Percentiles rank a stretch among this genome's conserved stretches.
phyloP scores from a whole-genome alignment of 306 rosid genomes.

The Ceratonia siliqua region DNA sequence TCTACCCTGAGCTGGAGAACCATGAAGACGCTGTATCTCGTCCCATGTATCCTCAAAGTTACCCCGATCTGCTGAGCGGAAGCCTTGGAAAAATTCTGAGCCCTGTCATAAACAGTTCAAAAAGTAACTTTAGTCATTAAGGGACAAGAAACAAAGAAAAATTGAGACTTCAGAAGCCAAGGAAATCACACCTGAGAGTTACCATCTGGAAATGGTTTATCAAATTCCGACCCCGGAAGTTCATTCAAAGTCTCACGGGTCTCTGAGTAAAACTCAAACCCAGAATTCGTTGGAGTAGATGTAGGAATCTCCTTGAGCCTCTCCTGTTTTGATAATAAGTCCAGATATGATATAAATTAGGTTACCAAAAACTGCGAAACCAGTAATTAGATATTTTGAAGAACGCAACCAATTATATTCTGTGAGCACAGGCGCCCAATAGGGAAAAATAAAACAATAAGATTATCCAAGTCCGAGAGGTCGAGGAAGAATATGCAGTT shows the following conservation, averaged over 20 bases:
- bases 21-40: constrained; percentile 59
- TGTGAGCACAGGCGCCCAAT: neutral
- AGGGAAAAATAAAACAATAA: neutral
- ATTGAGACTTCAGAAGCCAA: neutral
- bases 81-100: constrained; percentile 69
- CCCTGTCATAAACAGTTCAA: constrained; percentile 44
- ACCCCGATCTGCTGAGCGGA: constrained; percentile 56
- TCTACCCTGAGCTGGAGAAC: constrained; percentile 42
- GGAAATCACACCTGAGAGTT: constrained; percentile 57
- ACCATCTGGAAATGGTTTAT: constrained; percentile 61
- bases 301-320: constrained; percentile 86
- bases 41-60: constrained; percentile 81
- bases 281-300: constrained; percentile 51
- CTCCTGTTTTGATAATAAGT: constrained; percentile 48
- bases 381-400: neutral
- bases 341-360: neutral
- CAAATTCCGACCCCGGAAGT: constrained; percentile 79
- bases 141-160: neutral
- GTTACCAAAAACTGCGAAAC: neutral
- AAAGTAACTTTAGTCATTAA: neutral
- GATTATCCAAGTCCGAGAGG: neutral
- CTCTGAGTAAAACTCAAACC: constrained; percentile 46
- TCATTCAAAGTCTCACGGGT: constrained; percentile 20
- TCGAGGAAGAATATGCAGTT: neutral
- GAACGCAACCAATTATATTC: neutral